Base-by-base conservation (phyloP, 1,284 basidiomycete species). In the Ganoderma meredithae region DNA sequence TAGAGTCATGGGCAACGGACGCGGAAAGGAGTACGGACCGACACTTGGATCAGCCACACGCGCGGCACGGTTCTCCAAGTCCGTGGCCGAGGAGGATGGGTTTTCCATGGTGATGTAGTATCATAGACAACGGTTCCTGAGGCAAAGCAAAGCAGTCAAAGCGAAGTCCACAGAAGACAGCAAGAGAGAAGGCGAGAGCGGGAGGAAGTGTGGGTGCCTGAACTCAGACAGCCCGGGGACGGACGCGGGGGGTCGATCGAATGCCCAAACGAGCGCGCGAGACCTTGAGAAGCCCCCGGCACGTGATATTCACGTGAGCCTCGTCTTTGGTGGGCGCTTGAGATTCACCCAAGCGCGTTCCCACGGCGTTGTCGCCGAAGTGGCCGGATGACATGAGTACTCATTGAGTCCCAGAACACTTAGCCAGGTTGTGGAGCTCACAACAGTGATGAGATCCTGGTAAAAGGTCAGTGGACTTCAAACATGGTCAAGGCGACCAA, bases 31-130 rank as follows among this genome's bases (percentile, higher is more conserved):
- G 68, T 41, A 70, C 83, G 66, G 69, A 89, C 91, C 91, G 75
- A 88, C 86, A 40, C 87, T 86, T 27, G 92, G 92, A 77, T 94
- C 92, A 33, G 90, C 90, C 67, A 94, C 88, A 44, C 87, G 85
- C 59, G 89, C 89, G 60, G 90, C 89, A 75, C 89, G 85, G 75
- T 86, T 79, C 81, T 93, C 91, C 52, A 93, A 80, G 78, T 93
- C 91, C 58, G 86, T 83, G 61, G 86, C 84, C 60, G 84, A 84
- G 73, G 81, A 82, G 49, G 84, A 80, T 71, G 80, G 77, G 73
- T 78, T 80, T 68, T 85, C 83, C 84, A 85, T 85, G 62, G 66
- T 67, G 67, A 47, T 40, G 59, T 31, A 58, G 53, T 31, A 27
- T 60, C 70, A 71, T 71, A 63, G 15, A 65, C 58, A 67, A 59